These are phyloP conservation scores for Achlya hypogyna DNA, from an alignment of 352 stramenopile genomes.

Conservation along the genomic window DNA sequence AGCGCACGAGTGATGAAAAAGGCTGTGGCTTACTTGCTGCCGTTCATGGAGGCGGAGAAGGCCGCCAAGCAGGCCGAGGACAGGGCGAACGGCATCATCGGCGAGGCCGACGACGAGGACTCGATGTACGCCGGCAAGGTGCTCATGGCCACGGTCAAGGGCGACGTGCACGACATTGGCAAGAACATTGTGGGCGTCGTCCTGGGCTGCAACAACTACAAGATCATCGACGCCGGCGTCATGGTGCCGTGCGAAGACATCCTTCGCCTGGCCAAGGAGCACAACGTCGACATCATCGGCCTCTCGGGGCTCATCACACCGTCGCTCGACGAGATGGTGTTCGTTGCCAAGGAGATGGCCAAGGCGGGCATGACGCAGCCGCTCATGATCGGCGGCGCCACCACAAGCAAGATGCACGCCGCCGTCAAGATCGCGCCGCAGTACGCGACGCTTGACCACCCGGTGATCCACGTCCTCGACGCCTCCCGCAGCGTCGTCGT, in stretches of 20 bases:
- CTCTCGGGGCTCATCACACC: slow-evolving; percentile 96
- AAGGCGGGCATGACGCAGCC: slow-evolving; percentile 91
- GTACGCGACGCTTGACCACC: slow-evolving; percentile 91
- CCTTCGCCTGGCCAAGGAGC: slow-evolving; percentile 40
- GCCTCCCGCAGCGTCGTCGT: slow-evolving; percentile 93
- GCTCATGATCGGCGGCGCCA: slow-evolving; percentile 95
- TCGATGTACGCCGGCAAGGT: slow-evolving; percentile 88
- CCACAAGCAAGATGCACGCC: slow-evolving; percentile 97
- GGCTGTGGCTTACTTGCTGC: slow-evolving; percentile 94
- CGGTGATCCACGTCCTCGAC: slow-evolving; percentile 97
- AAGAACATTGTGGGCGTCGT: slow-evolving; percentile 99
- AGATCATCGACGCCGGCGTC: slow-evolving; percentile 94
- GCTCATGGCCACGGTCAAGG: slow-evolving; percentile 97
- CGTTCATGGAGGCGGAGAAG: slow-evolving; percentile 98
- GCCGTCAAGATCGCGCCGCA: slow-evolving; percentile 96
- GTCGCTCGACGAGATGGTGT: slow-evolving; percentile 97
- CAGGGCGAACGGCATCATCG: slow-evolving; percentile 75
- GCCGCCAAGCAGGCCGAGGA: slow-evolving; percentile 56
- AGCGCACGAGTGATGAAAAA: slow-evolving; percentile 98
- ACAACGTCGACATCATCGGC: slow-evolving; percentile 94
- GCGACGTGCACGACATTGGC: slow-evolving; percentile 98
- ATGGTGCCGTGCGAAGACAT: slow-evolving; percentile 93
- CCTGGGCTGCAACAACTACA: slow-evolving; percentile 98
- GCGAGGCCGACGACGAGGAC: slow-evolving; percentile 70
- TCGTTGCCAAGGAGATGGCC: slow-evolving; percentile 92